Base-by-base conservation (phyloP, 2,329 filamentous ascomycete genomes). In the Clonostachys solani region DNA sequence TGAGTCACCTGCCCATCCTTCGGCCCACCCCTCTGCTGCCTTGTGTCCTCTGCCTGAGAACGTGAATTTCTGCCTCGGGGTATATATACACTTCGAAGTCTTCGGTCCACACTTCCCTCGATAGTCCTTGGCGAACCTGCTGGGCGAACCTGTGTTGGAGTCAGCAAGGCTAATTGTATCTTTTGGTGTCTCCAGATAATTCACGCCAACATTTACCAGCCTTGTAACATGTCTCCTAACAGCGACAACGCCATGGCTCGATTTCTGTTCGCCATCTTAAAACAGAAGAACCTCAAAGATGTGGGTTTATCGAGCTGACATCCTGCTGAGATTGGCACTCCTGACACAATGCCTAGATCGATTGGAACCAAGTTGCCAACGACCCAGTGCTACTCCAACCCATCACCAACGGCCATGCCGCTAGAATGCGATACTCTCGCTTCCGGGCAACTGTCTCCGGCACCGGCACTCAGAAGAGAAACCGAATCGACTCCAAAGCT, bases 371-470 rank as follows among this genome's bases (percentile, higher is more conserved):
- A 57, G 79, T 83, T 41, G 79, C 79, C 46, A 60, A 68, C 35
- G 75, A 81, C 50, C 76, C 78, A 17, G 69, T 78, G 43, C 68
- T 83, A 10, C 52, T 72, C 19, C 69, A 80, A 44, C 67, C 72
- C 54, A 81, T 82, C 49, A 72, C 76, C 51, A 83, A 82, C 56
- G 79, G 79, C 41, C 79, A 83, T 60, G 79, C 79, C 33, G 79
- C 79, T 33, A 74, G 79, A 43, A 83, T 83, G 79, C 70, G 79
- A 47, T 83, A 74, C 59, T 75, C 77, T 13, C 72, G 79, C 35
- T 80, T 81, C 57, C 65, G 67, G 29, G 57, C 66, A 10, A 63
- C 71, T 12, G 70, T 81, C 56, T 59, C 72, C 9, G 73, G 73
- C 23, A 61, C 70, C 40, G 70, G 77, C n/a, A 42, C 42, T 8